phyloP scores from a whole-genome alignment of 108 stramenopile species.

The Cyclostephanos invisitatus region DNA sequence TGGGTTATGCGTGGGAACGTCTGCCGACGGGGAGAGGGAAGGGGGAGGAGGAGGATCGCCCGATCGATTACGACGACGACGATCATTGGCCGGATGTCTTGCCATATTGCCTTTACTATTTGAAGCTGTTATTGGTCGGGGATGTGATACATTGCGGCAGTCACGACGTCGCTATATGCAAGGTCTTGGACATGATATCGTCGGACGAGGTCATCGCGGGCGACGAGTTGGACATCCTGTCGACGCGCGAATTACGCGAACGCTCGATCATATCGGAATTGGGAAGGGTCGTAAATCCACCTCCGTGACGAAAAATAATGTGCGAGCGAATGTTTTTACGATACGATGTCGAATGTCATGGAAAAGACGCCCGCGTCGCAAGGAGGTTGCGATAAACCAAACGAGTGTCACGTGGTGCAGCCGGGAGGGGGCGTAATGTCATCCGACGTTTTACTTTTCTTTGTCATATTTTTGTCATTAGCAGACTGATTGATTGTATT shows the following conservation, averaged over 20 bases:
- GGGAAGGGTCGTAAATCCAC: conserved; percentile 45
- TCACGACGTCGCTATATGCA: conserved; percentile 72
- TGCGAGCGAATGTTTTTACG: not conserved
- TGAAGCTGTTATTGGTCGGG: conserved; percentile 51
- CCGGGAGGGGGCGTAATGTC: no score
- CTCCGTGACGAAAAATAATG: not conserved
- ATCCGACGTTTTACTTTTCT: no score
- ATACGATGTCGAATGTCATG: not conserved
- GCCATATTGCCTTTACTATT: conserved; percentile 65
- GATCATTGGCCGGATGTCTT: conserved; percentile 45
- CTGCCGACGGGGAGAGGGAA: conserved; percentile 1
- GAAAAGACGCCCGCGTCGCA: not conserved
- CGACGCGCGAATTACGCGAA: conserved; percentile 51
- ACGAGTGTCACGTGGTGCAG: no score
- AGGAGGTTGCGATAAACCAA: no score
- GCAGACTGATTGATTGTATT: no score
- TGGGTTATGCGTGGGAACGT: conserved; percentile 54
- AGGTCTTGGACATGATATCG: conserved; percentile 55
- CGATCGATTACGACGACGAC: not conserved
- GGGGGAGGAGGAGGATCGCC: conserved; percentile 8
- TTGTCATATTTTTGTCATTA: no score
- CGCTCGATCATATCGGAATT: conserved; percentile 67
- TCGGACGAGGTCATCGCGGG: conserved; percentile 25
- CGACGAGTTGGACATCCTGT: conserved; percentile 34
- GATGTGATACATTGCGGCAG: conserved; percentile 70